Evolutionary conservation across 108 stramenopile species (phyloP), one percentile per base, ranked within the genome.

Genomic region (Hondaea fermentalgiana): DNA sequence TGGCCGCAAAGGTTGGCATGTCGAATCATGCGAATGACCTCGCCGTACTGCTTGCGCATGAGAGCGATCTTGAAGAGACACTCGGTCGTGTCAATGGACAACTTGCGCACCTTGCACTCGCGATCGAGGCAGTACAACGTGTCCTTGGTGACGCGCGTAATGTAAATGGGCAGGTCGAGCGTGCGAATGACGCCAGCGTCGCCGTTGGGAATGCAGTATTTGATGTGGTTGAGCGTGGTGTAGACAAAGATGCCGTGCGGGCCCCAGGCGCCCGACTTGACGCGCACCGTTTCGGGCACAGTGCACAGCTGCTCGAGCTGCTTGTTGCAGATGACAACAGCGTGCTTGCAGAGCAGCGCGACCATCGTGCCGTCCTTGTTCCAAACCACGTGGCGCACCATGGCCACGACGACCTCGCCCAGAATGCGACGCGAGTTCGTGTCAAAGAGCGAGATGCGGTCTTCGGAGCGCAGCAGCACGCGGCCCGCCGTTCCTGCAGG

Each of bases 191-290:
- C 98, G 25, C 99, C 99, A 58, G 95, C 96, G 91, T 99, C 99
- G 14, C 99, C 98, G 57, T 96, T 96, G 16, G 98, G 95, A 47
- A 99, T 93, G 59, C 96, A 95, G 93, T 99, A 99, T 92, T 99
- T 99, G 90, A 99, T 95, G 92, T 98, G 99, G 93, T 98, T 96
- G 90, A 97, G 93, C 55, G 99, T 99, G 28, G 97, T 97, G 94
- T 98, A 99, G 59, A 98, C 71, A 91, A 98, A 98, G 69, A 99
- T 93, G 60, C 96, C 96, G 29, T 94, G 90, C 3, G 19, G 60
- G 92, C 98, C 99, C 98, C 98, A 99, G 49, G 95, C 96, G 44
- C 97, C 99, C 69, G 92, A 91, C 96, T 99, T 99, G 93, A 99
- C 96, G 51, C 98, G 96, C 25, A 98, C 97, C 59, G 97, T 96